A percentile compares a stretch with the other conserved stretches of the same genome.
These are phyloP conservation scores for Pseudopyricularia javanii DNA, from an alignment of 2,329 filamentous ascomycete species.

Conservation along the genomic window DNA sequence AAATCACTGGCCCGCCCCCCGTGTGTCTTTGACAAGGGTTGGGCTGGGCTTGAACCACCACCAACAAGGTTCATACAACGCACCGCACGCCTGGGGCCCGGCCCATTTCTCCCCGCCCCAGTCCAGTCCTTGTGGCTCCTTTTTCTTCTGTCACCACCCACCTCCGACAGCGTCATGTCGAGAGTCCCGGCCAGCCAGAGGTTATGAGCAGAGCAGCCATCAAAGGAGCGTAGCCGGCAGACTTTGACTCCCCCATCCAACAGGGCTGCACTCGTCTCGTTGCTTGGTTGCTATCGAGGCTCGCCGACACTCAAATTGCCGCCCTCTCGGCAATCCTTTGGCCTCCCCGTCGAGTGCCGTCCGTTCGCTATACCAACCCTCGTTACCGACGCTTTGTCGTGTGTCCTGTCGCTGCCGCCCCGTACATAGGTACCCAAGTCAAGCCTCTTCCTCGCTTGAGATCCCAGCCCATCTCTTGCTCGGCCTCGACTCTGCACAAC, in stretches of 20 bases:
- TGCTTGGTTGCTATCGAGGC: neutral
- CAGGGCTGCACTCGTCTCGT: neutral
- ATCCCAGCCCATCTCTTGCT: neutral
- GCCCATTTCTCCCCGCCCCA: neutral
- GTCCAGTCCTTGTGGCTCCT: neutral
- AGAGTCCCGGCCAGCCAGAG: neutral
- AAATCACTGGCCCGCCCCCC: neutral
- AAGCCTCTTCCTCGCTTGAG: neutral
- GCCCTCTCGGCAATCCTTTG: neutral
- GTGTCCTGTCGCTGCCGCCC: neutral
- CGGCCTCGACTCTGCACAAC: too few relatives aligned
- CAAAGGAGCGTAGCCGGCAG: neutral
- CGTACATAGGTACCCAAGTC: neutral
- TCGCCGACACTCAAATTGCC: neutral
- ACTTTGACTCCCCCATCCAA: neutral
- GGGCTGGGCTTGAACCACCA: neutral
- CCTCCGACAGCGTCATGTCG: neutral
- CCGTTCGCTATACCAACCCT: constrained; percentile 2
- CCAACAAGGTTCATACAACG: too few relatives aligned
- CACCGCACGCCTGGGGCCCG: too few relatives aligned
- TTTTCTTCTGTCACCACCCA: neutral
- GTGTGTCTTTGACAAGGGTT: too few relatives aligned
- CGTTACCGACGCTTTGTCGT: neutral
- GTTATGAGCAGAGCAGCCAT: neutral
- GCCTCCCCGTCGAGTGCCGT: constrained; percentile 3